Evolutionary conservation across 2,329 filamentous ascomycete genomes (phyloP), one percentile per base, ranked within the genome.

Genomic region (Beauveria varroae): DNA sequence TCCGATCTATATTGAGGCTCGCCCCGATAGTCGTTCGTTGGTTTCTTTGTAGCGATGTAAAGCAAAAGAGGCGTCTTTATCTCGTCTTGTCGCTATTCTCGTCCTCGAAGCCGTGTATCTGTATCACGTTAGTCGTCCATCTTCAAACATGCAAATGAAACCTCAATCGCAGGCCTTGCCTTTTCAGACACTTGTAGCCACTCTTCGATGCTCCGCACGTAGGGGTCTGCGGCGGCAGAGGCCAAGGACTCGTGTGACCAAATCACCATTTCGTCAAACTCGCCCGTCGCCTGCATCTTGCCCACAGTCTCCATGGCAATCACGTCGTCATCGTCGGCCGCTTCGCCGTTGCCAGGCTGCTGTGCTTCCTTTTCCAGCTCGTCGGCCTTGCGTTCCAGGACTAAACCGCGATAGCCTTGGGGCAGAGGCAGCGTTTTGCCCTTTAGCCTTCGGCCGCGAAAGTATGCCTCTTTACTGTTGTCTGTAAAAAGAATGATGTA

Each of bases 211-310:
- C 88, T 86, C 70, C 88, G 87, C 5, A 90, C 78, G 71, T 91
- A 95, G 1, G 82, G 78, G 73, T 96, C 91, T 6, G 76, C 75
- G 30, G 79, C 78, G 0, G 79, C 79, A 63, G 88, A 85, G 6
- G 86, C 86, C 55, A 84, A 67, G 1, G 76, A 73, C 66, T 95
- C 92, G 72, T 96, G 92, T 0, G 84, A 87, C 93, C 93, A 98
- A n/a, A 96, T 81, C 3, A 91, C 75, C 56, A 96, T 72, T 60
- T 89, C 80, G 7, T 91, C 85, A 70, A 97, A 97, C 18, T 79
- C 79, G 1, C 85, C 86, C 22, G 86, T 78, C 49, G 84, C 78
- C 56, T 89, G 81, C 66, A 93, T 75, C 22, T 78, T 79, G 10
- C 85, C 81, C 1, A 82, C 78, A 26, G 82, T 78, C 1, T 77